These are phyloP conservation scores for Penicillium parvum DNA, from an alignment of 495 filamentous ascomycete species.

Conservation along the genomic window DNA sequence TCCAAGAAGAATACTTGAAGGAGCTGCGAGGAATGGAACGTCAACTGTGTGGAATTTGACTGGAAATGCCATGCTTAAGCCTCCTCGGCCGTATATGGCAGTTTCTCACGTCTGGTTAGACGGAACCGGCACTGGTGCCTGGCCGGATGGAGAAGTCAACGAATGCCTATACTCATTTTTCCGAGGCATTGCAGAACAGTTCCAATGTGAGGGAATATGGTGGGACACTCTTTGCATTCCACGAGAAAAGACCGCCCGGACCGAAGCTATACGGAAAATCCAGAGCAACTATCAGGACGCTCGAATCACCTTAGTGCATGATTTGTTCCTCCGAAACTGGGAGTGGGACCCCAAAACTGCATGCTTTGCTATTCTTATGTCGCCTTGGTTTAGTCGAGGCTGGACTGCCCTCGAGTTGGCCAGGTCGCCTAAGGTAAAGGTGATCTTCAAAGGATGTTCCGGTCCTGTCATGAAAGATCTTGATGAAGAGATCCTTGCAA, in stretches of 20 bases:
- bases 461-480: conserved; percentile 27
- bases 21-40: neutral
- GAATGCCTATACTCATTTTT: conserved; percentile 21
- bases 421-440: conserved; percentile 24
- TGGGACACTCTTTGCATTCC: conserved; percentile 28
- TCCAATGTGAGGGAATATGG: conserved; percentile 25
- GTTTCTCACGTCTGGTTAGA: conserved; percentile 31
- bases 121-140: conserved; percentile 20
- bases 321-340: conserved; percentile 25
- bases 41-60: neutral
- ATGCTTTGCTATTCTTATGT: conserved; percentile 22
- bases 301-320: conserved; percentile 27
- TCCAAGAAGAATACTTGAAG: neutral
- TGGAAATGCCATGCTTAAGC: neutral
- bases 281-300: conserved; percentile 22
- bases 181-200: conserved; percentile 9
- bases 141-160: conserved; percentile 16
- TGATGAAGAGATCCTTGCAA: conserved; percentile 22
- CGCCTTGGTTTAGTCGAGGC: conserved; percentile 25
- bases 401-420: conserved; percentile 29
- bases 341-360: conserved; percentile 21
- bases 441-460: conserved; percentile 24
- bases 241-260: conserved; percentile 11
- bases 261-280: conserved; percentile 13
- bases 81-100: conserved; percentile 21